Evolutionary conservation across 768 basidiomycete species (phyloP).

Genomic region (Amanita subjunquillea): DNA sequence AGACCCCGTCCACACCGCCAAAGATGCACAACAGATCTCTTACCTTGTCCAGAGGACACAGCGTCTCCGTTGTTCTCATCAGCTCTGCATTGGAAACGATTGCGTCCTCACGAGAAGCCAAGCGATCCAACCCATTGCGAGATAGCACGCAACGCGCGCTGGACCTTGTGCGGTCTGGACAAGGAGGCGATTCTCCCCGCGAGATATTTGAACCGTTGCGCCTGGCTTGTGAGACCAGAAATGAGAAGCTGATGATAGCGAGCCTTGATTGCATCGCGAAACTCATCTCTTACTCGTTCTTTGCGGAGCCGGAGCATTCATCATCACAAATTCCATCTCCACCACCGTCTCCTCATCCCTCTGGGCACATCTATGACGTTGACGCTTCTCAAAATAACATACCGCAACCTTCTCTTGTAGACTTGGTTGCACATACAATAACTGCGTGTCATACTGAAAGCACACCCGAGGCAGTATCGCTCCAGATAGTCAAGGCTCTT

Average conservation of each 20-base stretch:
- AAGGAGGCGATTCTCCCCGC: constrained; percentile 67
- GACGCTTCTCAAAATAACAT: constrained; percentile 36
- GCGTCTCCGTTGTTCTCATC: constrained; percentile 72
- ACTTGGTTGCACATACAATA: constrained; percentile 90
- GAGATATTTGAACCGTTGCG: constrained; percentile 95
- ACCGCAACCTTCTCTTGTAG: constrained; percentile 72
- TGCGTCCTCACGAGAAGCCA: constrained; percentile 81
- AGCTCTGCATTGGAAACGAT: constrained; percentile 82
- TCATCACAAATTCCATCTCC: constrained; percentile 50
- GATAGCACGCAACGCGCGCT: constrained; percentile 76
- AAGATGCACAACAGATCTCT: constrained; percentile 42
- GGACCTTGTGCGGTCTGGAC: constrained; percentile 68
- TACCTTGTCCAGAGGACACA: constrained; percentile 58
- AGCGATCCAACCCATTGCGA: constrained; percentile 67
- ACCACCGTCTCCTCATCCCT: constrained; percentile 59
- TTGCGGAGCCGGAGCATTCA: constrained; percentile 50
- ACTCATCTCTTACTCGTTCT: constrained; percentile 95
- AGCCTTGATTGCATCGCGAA: constrained; percentile 97
- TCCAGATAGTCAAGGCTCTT: constrained; percentile 95
- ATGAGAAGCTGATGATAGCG: constrained; percentile 90
- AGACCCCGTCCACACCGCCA: background rate
- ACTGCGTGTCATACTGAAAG: constrained; percentile 84
- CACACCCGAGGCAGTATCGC: constrained; percentile 82
- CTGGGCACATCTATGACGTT: constrained; percentile 27
- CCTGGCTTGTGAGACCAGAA: constrained; percentile 91